These are phyloP conservation scores for Ogataea corticis DNA, from an alignment of 805 yeast species.

Conservation along the genomic window DNA sequence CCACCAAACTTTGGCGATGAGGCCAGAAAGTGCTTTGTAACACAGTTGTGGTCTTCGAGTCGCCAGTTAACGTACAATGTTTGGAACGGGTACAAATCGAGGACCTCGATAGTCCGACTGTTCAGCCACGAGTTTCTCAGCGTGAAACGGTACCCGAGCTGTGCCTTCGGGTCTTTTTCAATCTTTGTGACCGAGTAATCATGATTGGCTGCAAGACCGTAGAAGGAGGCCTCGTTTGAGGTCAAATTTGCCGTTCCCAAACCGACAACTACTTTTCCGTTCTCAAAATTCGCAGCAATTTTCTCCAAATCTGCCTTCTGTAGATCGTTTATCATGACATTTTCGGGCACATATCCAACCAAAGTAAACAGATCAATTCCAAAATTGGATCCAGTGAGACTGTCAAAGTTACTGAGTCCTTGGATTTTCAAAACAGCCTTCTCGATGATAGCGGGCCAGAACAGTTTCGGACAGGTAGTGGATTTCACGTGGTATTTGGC, in stretches of 20 bases:
- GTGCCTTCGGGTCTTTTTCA: slow-evolving; percentile 16
- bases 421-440: slow-evolving; percentile 65
- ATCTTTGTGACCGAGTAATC: slow-evolving; percentile 66
- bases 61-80: slow-evolving; percentile 71
- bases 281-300: slow-evolving; percentile 32
- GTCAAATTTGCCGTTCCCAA: slow-evolving; percentile 64
- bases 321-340: slow-evolving; percentile 37
- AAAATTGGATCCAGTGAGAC: slow-evolving; percentile 74
- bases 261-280: slow-evolving; percentile 50
- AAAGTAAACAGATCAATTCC: slow-evolving; percentile 66
- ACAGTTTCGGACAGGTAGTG: slow-evolving; percentile 31
- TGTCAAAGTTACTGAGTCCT: slow-evolving; percentile 49
- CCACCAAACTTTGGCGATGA: slow-evolving; percentile 7
- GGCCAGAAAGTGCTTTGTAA: slow-evolving; percentile 26
- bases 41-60: neutral
- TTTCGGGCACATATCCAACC: slow-evolving; percentile 76
- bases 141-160: slow-evolving; percentile 23
- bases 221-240: slow-evolving; percentile 32
- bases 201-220: slow-evolving; percentile 55
- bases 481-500: slow-evolving; percentile 37
- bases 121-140: slow-evolving; percentile 50
- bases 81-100: slow-evolving; percentile 42
- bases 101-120: slow-evolving; percentile 29
- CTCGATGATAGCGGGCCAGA: slow-evolving; percentile 77
- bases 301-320: slow-evolving; percentile 32